Evolutionary conservation across 192 early-diverging fungal species (phyloP).

Genomic region (Lunasporangiospora selenospora): DNA sequence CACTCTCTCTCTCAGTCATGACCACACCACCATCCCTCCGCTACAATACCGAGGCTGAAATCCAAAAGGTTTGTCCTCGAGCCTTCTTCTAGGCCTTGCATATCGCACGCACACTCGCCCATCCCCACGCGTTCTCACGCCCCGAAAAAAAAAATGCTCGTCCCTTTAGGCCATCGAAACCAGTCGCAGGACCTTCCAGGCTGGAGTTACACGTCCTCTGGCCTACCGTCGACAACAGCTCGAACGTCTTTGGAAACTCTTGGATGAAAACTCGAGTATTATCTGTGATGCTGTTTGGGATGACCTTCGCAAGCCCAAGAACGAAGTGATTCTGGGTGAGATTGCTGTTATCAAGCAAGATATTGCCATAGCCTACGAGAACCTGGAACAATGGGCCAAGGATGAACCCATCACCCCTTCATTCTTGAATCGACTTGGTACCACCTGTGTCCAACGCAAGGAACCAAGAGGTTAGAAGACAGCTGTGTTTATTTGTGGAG

Average conservation of each 20-base stretch:
- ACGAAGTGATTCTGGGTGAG: slow-evolving; percentile 66
- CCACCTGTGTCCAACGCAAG: slow-evolving; percentile 58
- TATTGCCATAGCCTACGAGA: slow-evolving; percentile 48
- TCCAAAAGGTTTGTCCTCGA: too few species aligned
- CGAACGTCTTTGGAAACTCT: slow-evolving; percentile 58
- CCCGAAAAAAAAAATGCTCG: too few species aligned
- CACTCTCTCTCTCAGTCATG: too few species aligned
- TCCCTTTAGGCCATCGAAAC: slow-evolving; percentile 24
- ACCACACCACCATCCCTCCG: too few species aligned
- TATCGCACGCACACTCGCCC: too few species aligned
- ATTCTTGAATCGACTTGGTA: slow-evolving; percentile 52
- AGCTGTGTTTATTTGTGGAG: too few species aligned
- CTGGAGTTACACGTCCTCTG: slow-evolving; percentile 46
- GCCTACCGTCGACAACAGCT: slow-evolving; percentile 64
- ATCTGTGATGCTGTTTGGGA: slow-evolving; percentile 59
- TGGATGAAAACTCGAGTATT: slow-evolving; percentile 64
- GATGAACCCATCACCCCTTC: slow-evolving; percentile 50
- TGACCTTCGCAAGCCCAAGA: slow-evolving; percentile 62
- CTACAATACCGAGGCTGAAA: background rate
- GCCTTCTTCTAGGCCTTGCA: background rate
- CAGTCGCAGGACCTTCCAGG: slow-evolving; percentile 28
- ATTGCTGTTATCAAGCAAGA: slow-evolving; percentile 54
- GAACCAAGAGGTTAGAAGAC: slow-evolving; percentile 81
- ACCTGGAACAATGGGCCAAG: slow-evolving; percentile 64
- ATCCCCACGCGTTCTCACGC: too few species aligned